These are phyloP conservation scores for Fusarium bulbicola DNA, from an alignment of 2,329 filamentous ascomycete species.

Conservation along the genomic window DNA sequence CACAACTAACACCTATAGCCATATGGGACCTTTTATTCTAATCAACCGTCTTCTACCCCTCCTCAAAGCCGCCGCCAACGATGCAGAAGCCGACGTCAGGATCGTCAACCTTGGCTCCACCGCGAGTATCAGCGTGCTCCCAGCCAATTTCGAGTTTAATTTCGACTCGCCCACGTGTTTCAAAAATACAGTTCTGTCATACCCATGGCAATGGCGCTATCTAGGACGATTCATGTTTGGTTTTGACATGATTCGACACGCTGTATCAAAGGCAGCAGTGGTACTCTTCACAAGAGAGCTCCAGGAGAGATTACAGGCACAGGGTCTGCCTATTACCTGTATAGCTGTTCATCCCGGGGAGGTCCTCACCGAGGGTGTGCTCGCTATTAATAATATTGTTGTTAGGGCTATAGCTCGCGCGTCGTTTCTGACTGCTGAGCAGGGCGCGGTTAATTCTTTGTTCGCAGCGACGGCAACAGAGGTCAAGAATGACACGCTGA, in stretches of 20 bases:
- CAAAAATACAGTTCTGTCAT: fast-evolving
- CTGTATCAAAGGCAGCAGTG: fast-evolving
- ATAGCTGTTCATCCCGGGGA: background rate
- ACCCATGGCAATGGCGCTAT: background rate
- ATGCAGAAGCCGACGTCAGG: fast-evolving
- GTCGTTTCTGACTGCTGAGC: background rate
- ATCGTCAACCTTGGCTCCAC: background rate
- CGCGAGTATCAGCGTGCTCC: fast-evolving
- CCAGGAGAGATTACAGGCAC: fast-evolving
- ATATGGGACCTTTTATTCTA: background rate
- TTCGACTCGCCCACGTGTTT: background rate
- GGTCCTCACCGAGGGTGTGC: background rate
- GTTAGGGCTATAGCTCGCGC: background rate
- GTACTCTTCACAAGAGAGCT: fast-evolving
- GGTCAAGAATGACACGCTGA: fast-evolving
- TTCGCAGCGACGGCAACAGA: background rate
- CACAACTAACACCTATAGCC: fast-evolving
- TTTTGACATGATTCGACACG: background rate
- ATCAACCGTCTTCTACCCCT: background rate
- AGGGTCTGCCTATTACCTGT: fast-evolving
- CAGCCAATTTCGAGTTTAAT: background rate
- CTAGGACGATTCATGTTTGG: background rate
- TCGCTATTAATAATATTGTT: fast-evolving
- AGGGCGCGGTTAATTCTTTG: background rate
- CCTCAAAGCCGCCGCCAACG: background rate